These are phyloP conservation scores for Colletotrichum sp. DNA, from an alignment of 2,329 filamentous ascomycete genomes.

Conservation along the genomic window DNA sequence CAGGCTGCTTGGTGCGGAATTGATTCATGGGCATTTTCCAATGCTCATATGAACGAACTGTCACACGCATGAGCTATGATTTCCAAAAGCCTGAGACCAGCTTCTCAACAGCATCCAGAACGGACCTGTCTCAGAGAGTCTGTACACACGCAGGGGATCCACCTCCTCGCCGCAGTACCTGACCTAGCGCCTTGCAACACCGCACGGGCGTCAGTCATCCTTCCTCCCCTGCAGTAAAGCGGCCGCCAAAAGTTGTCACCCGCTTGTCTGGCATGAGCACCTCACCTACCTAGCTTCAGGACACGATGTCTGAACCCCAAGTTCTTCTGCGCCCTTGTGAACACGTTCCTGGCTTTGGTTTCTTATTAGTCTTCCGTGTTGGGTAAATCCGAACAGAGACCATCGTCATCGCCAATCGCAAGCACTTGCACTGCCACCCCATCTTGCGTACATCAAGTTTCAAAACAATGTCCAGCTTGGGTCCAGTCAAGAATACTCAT, in stretches of 20 bases:
- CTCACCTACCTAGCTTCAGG: background rate
- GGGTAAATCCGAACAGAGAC: background rate
- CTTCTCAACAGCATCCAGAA: background rate
- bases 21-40: background rate
- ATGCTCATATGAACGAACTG: background rate
- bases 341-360: background rate
- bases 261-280: background rate
- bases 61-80: background rate
- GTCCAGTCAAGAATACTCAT: background rate
- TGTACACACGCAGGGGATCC: background rate
- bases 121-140: background rate
- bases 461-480: background rate
- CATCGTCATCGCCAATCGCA: background rate
- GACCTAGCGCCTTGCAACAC: background rate
- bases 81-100: background rate
- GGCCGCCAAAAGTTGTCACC: background rate
- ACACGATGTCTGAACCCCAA: background rate
- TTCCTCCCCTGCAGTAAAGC: background rate
- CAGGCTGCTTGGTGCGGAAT: background rate
- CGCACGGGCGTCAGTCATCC: background rate
- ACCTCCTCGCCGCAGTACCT: background rate
- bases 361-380: background rate
- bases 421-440: constrained; percentile 4
- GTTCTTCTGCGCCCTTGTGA: background rate
- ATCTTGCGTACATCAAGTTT: background rate